Base-by-base conservation (phyloP, 2,329 filamentous ascomycete genomes). In the Cytospora piceicola region DNA sequence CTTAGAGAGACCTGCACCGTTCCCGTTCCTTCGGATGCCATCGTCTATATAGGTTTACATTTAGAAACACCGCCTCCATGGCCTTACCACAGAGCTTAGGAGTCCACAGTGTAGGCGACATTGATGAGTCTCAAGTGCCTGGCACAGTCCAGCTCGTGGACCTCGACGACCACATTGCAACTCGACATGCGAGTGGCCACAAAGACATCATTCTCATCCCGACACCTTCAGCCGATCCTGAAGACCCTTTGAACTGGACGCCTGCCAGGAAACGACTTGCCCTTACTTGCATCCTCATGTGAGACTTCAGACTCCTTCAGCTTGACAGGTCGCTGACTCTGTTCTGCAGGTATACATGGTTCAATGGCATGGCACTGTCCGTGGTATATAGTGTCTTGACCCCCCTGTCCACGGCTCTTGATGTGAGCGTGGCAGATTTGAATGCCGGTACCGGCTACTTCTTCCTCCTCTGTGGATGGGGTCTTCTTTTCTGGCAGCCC, bases 401-500 rank as follows among this genome's bases (percentile, higher is more conserved):
- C 3, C 62, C 65, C 11, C n/a, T 68, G 3, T 67, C 67, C 14
- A 59, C 52, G 27, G 67, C 67, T 22, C 61, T 68, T 9, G 64
- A 68, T 27, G 67, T 68, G 22, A 68, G 64, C 51, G 56, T 68
- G 14, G 61, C 64, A 15, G 55, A 67, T 42, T 56, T 74, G 12
- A 72, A 71, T 14, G 66, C 70, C 61, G 72, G 72, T 29, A 74
- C 72, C 39, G 72, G 72, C n/a, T 70, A 72, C 61, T 71, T 74
- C 69, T 81, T 81, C 58, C 67, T 81, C 22, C 69, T 81, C 14
- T 76, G 77, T 2, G 79, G 79, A 27, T 82, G 80, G 79, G 78
- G 78, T 0, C 71, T 79, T 22, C 63, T 82, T 0, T 77, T 82
- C 58, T 82, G 80, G 80, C 80, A 82, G 67, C 78, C 80, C 0